Conservation (phyloP, 2,329 filamentous ascomycete species). For the Cordyceps tenuipes region DNA sequence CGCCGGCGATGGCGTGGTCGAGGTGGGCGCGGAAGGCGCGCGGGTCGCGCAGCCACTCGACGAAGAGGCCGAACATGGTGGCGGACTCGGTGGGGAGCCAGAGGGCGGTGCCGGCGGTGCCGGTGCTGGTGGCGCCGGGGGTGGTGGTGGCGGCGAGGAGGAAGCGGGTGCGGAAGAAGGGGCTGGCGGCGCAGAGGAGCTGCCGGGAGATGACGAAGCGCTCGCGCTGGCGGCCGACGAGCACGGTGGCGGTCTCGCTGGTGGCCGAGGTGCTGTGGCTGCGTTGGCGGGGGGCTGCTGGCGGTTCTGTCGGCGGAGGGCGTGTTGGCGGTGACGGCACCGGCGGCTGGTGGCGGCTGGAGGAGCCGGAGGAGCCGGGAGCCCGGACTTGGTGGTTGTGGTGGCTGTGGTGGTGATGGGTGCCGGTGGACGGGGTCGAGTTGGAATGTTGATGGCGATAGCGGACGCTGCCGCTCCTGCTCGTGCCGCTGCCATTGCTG, state of each 20-base stretch:
- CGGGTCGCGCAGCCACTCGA: slow-evolving; percentile 42
- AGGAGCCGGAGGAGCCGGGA: background rate
- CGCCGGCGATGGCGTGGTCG: slow-evolving; percentile 25
- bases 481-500: background rate
- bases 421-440: background rate
- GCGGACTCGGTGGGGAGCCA: slow-evolving; percentile 40
- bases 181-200: slow-evolving; percentile 37
- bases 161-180: slow-evolving; percentile 37
- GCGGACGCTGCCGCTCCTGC: background rate
- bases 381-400: background rate
- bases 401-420: background rate
- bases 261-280: slow-evolving; percentile 1
- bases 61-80: slow-evolving; percentile 45
- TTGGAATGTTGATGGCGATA: background rate
- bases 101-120: slow-evolving; percentile 22
- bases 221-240: slow-evolving; percentile 34
- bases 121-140: background rate
- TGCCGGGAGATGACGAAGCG: slow-evolving; percentile 36
- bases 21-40: slow-evolving; percentile 34
- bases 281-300: background rate
- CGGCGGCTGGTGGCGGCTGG: no score
- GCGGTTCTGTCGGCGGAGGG: no score
- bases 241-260: slow-evolving; percentile 25
- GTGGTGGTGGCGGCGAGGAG: no score
- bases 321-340: no score